Conservation (phyloP, 805 yeast species). For the Yarrowia sp. region DNA sequence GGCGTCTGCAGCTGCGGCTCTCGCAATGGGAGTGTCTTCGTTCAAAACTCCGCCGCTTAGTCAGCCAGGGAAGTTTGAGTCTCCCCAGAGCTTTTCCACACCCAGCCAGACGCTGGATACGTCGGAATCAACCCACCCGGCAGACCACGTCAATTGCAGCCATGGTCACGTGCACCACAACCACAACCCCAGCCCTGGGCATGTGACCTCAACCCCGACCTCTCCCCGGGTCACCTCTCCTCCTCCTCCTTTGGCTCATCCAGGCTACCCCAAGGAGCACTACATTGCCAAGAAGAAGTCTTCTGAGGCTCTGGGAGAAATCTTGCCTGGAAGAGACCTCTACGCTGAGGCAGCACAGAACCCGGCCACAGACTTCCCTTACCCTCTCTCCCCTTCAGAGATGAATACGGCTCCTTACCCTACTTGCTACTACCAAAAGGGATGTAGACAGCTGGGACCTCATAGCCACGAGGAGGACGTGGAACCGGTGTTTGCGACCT, state of each 20-base stretch:
- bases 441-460: background rate
- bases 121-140: background rate
- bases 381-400: background rate
- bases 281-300: constrained; percentile 7
- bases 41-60: constrained; percentile 1
- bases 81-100: background rate
- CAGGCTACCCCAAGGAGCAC: constrained; percentile 25
- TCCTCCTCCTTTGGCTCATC: constrained; percentile 5
- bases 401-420: constrained; percentile 8
- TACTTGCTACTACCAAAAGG: constrained; percentile 11
- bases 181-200: background rate
- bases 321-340: background rate
- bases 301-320: background rate
- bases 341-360: background rate
- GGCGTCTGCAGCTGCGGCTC: constrained; percentile 5
- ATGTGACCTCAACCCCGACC: too few relatives aligned
- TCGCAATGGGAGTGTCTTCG: background rate
- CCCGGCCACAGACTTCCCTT: background rate
- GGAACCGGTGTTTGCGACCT: background rate
- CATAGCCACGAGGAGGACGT: constrained; percentile 6
- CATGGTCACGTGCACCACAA: constrained; percentile 1
- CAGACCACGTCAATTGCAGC: constrained; percentile 15
- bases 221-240: background rate
- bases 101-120: background rate
- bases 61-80: background rate